Conservation (phyloP, 345 rosid genomes). For the Erodium maritimum region DNA sequence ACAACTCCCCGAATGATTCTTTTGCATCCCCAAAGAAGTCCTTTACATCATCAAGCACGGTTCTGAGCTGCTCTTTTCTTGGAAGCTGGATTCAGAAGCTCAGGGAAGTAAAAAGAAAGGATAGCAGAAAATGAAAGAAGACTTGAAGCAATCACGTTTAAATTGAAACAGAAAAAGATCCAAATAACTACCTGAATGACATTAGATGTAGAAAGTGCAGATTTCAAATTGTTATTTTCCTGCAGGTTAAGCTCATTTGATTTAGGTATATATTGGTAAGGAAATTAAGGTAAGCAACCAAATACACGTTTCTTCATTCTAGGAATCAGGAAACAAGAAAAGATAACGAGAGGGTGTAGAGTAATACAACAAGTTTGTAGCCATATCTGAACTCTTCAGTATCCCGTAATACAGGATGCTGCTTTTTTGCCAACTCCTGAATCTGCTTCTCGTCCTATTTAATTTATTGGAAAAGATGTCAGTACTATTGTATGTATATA, state of each 20-base stretch:
- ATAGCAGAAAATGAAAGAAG: background rate
- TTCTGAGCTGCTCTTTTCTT: constrained; percentile 66
- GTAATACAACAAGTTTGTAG: constrained; percentile 83
- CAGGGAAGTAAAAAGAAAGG: background rate
- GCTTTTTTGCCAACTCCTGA: constrained; percentile 75
- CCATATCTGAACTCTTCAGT: constrained; percentile 88
- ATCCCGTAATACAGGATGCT: constrained; percentile 50
- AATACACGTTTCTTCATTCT: background rate
- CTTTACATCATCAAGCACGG: constrained; percentile 78
- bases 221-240: constrained; percentile 72
- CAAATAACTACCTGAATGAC: constrained; percentile 63
- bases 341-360: no score
- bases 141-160: background rate
- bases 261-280: background rate
- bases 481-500: no score
- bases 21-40: constrained; percentile 89
- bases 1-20: constrained; percentile 65
- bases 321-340: no score
- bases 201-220: constrained; percentile 60
- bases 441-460: constrained; percentile 86
- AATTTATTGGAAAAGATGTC: background rate
- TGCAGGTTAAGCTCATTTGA: constrained; percentile 18
- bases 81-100: constrained; percentile 54
- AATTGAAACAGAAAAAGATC: background rate
- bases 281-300: constrained; percentile 1